Evolutionary conservation across 2,329 filamentous ascomycete species (phyloP), one percentile per base, ranked within the genome.

Genomic region (Epichloe coenophiala): DNA sequence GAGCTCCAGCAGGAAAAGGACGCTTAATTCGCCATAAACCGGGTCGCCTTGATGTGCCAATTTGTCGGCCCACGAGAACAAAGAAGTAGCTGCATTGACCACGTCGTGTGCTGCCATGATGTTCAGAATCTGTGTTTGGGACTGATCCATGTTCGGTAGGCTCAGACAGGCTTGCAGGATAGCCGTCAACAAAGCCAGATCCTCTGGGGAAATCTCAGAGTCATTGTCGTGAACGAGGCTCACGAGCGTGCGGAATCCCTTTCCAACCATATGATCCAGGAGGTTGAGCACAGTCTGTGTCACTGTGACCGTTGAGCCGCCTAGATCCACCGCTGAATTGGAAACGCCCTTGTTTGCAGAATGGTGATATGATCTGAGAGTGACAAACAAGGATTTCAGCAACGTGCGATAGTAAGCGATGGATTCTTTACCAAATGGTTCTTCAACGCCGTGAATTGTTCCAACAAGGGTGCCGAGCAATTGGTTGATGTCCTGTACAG

Each of bases 31-130:
- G 56, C 90, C 93, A 65, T 96, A 97, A 33, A 97, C 74, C 0
- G 93, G 91, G 62, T 97, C 91, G 31, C 83, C 81, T 51, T 84
- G 78, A 37, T 84, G 76, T 0, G 84, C 78, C 23, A 97, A 75
- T 57, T 84, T 81, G 65, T 97, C 89, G 4, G 91, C 81, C 93
- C 93, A 98, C 0, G 89, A 95, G 67, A 91, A 97, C 5, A 98
- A 76, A 36, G 86, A 88, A 5, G 84, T 83, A 1, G 89, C 90
- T 54, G 89, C 86, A 59, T 91, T 86, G 44, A 88, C 76, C 1
- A 84, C 83, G 55, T 86, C 82, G 62, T 89, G 82, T 45, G 80
- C 78, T 1, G 78, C 73, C 72, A 88, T 74, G 56, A 83, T 82
- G 60, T 81, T 78, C 49, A 88, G 74, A 38, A 91, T 78, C 58